Evolutionary conservation across 108 stramenopile genomes (phyloP), one percentile per base, ranked within the genome.

Genomic region (Nitzschia sp.): DNA sequence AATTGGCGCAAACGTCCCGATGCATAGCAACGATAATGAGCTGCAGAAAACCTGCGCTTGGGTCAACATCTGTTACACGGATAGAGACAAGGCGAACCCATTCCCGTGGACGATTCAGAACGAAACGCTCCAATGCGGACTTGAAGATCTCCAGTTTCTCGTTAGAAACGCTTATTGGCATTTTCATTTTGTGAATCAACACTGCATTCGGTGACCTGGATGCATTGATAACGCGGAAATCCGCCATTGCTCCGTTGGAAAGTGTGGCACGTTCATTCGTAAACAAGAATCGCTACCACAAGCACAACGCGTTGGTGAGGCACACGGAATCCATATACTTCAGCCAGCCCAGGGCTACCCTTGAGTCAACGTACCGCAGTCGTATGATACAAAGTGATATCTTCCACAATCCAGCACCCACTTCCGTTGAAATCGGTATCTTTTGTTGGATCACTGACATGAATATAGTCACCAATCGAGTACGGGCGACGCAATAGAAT

Each of bases 211-310:
- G 77, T 20, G 87, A 88, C 42, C 87, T 78, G 10, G 80, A 78
- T 14, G 80, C 81, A 59, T 92, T 92, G 65, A 89, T 82, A 39
- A 89, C 83, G 19, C 90, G 54, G 10, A 77, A 69, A 29, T 63
- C 57, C 8, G 90, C 87, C 11, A 92, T 57, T 6, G 80, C 73
- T n/a, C 86, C 83, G 63, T 92, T 92, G 5, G 85, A 83, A 37
- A 80, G 63, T 21, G 83, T 87, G n/a, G 86, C 86, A 2, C 81
- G 76, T 68, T 92, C 90, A 52, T 86, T 86, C 10, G 91, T 92
- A 40, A 82, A 19, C 77, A 76, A 10, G 61, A 51, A 67, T 39
- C 74, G 46, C 20, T 48, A 17, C 14, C 2, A 48, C n/a, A 48
- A 17, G 14, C 46, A 48, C 9, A 48, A 48, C n/a, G 6, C 14